These are phyloP conservation scores for Bipolaris gigantea DNA, from an alignment of 2,329 filamentous ascomycete species.

Conservation along the genomic window DNA sequence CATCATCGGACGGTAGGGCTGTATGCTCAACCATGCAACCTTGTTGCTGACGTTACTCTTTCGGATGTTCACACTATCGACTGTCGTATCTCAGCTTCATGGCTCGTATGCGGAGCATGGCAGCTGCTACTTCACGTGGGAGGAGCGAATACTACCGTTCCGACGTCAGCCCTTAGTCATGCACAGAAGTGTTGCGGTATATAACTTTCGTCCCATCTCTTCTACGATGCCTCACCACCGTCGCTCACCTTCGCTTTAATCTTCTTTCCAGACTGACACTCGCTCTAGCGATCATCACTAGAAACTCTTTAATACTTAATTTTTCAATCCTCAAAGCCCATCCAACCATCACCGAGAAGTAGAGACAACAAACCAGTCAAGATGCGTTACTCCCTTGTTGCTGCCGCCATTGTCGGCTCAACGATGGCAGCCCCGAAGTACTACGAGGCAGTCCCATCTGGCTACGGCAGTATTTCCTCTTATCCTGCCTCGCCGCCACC, in stretches of 20 bases:
- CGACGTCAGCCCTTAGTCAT: constrained; percentile 32
- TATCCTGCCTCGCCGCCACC: neutral
- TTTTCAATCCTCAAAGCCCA: constrained; percentile 6
- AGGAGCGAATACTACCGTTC: constrained; percentile 24
- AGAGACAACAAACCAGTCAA: constrained; percentile 18
- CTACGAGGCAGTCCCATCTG: constrained; percentile 8
- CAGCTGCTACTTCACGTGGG: constrained; percentile 32
- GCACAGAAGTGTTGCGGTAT: constrained; percentile 22
- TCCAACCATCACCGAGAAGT: constrained; percentile 1
- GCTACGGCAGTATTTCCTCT: neutral
- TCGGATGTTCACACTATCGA: constrained; percentile 36
- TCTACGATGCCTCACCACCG: constrained; percentile 23
- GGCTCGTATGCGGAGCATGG: constrained; percentile 27
- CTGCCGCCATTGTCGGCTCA: constrained; percentile 37
- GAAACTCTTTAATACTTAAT: constrained; percentile 33
- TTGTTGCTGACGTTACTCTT: constrained; percentile 20
- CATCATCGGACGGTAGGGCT: constrained; percentile 25
- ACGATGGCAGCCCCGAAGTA: constrained; percentile 33
- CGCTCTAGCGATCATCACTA: constrained; percentile 32
- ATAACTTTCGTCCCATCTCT: constrained; percentile 26
- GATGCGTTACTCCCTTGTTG: constrained; percentile 39
- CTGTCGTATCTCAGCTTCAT: constrained; percentile 36
- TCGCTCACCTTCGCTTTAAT: constrained; percentile 37
- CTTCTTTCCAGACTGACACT: constrained; percentile 32
- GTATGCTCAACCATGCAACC: constrained; percentile 17